A percentile compares a stretch with the other conserved stretches of the same genome.
These are phyloP conservation scores for Plasmodium chabaudi DNA, from an alignment of 169 alveolate genomes.

Conservation along the genomic window DNA sequence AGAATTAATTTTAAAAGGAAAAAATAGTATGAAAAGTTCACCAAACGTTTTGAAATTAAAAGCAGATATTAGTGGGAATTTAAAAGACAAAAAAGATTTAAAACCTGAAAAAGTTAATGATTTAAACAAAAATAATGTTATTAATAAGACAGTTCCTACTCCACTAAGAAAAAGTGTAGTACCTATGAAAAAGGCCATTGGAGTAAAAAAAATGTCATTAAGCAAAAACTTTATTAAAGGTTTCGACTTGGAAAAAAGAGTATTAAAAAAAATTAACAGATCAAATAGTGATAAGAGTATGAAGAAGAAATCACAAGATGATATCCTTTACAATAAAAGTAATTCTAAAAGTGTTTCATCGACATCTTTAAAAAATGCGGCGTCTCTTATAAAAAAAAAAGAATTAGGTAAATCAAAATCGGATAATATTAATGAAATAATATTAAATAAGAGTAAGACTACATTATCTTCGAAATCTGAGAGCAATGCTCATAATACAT, in stretches of 20 bases:
- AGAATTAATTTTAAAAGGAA: slow-evolving; percentile 16
- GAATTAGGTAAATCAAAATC: slow-evolving; percentile 41
- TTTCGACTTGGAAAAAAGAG: slow-evolving; percentile 34
- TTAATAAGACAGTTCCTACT: background rate
- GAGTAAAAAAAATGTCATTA: slow-evolving; percentile 31
- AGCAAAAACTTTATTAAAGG: slow-evolving; percentile 50
- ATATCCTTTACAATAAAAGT: slow-evolving; percentile 8
- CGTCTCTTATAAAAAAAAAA: slow-evolving; percentile 36
- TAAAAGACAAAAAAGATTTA: slow-evolving; percentile 44
- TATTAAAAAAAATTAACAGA: slow-evolving; percentile 26
- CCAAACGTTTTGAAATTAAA: slow-evolving; percentile 22
- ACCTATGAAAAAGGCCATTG: slow-evolving; percentile 28
- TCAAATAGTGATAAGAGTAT: slow-evolving; percentile 22
- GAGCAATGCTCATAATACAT: slow-evolving; percentile 15
- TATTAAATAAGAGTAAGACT: slow-evolving; percentile 4
- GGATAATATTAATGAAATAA: slow-evolving; percentile 33
- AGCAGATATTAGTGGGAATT: slow-evolving; percentile 23
- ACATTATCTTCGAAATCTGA: slow-evolving; percentile 44
- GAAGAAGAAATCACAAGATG: slow-evolving; percentile 35
- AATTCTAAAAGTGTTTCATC: slow-evolving; percentile 28
- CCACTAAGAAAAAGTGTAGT: slow-evolving; percentile 45
- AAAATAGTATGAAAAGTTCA: slow-evolving; percentile 30
- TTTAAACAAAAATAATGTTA: slow-evolving; percentile 27
- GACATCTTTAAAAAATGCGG: slow-evolving; percentile 20
- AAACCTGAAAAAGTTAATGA: slow-evolving; percentile 47